Conservation (phyloP, 169 alveolate species). For the Plasmodium coatneyi region DNA sequence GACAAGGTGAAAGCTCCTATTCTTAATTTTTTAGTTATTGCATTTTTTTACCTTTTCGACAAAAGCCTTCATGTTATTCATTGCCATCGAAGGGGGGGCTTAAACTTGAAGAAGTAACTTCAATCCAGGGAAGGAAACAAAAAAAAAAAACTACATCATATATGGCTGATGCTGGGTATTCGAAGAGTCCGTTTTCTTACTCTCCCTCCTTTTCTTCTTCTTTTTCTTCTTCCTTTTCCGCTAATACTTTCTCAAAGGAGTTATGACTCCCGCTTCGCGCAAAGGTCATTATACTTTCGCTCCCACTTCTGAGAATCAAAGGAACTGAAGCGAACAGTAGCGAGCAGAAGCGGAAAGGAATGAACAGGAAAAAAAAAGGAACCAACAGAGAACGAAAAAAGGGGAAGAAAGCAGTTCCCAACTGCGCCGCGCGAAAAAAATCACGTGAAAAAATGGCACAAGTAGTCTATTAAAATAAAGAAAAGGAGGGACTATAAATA, state of each 20-base stretch:
- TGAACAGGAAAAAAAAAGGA: constrained; percentile 5
- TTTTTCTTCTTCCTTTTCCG: background rate
- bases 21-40: background rate
- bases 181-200: background rate
- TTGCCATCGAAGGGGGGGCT: background rate
- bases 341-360: background rate
- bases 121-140: constrained; percentile 15
- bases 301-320: background rate
- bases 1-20: background rate
- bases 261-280: background rate
- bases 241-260: background rate
- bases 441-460: background rate
- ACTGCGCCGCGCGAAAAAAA: background rate
- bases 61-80: constrained; percentile 72
- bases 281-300: background rate
- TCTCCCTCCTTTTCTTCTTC: background rate
- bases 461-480: background rate
- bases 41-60: constrained; percentile 58
- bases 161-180: background rate
- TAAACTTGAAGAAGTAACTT: background rate
- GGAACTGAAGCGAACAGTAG: background rate
- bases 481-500: background rate
- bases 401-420: background rate
- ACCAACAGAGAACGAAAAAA: background rate
- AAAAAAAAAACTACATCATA: constrained; percentile 14